Conservation (phyloP, 176 grass and related monocot genomes). For the Eleusine coracana region DNA sequence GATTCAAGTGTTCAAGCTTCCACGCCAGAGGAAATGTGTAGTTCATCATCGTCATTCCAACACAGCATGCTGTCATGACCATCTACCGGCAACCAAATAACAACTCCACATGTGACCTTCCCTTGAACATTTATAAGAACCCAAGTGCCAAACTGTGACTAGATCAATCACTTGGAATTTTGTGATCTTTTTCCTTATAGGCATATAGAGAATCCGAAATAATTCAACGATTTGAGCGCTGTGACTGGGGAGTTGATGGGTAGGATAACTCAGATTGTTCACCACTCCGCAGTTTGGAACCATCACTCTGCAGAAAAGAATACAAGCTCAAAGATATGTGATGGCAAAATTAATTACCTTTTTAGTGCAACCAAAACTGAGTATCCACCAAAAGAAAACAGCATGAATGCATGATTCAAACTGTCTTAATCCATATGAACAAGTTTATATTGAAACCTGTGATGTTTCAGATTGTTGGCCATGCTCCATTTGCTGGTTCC, state of each 20-base stretch:
- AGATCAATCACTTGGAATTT: conserved; percentile 17
- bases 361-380: neutral
- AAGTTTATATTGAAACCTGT: conserved; percentile 39
- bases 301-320: conserved; percentile 53
- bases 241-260: conserved; percentile 57
- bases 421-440: conserved; percentile 21
- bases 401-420: neutral
- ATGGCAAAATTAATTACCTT: neutral
- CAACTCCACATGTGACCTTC: neutral
- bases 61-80: conserved; percentile 3
- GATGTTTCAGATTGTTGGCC: conserved; percentile 53
- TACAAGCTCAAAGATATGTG: conserved; percentile 1
- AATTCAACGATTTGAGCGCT: conserved; percentile 47
- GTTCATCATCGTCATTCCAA: conserved; percentile 1
- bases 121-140: conserved; percentile 4
- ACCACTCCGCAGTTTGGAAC: conserved; percentile 43
- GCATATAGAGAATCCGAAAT: neutral
- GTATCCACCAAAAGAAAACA: neutral
- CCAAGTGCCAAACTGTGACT: neutral
- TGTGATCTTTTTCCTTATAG: neutral
- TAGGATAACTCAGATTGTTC: conserved; percentile 57
- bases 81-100: neutral
- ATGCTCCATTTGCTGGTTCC: conserved; percentile 44
- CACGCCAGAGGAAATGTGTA: neutral
- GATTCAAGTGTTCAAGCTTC: conserved; percentile 6